Percentiles rank a stretch among this genome's conserved stretches.
Evolutionary conservation across 208 protist genomes (phyloP).

Genomic region (Leptomonas seymouri): DNA sequence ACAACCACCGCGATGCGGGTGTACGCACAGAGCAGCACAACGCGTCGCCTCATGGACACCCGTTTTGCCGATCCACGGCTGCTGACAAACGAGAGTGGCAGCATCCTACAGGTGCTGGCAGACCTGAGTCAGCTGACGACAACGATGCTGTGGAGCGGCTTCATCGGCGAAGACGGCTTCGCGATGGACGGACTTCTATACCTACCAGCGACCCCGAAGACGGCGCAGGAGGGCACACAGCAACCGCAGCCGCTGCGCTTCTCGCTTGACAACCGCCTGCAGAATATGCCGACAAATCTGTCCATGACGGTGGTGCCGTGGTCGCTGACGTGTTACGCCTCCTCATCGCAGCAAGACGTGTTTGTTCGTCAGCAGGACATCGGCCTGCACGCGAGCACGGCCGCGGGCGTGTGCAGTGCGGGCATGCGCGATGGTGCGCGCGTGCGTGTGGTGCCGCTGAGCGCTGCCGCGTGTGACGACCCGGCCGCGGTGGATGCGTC

Average conservation of each 20-base stretch:
- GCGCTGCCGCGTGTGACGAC: constrained; percentile 26
- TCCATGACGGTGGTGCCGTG: constrained; percentile 26
- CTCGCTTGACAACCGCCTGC: constrained; percentile 36
- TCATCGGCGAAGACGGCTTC: constrained; percentile 52
- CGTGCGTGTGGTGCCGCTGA: constrained; percentile 49
- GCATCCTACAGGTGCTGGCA: constrained; percentile 18
- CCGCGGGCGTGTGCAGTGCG: constrained; percentile 34
- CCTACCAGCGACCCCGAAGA: constrained; percentile 37
- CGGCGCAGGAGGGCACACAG: neutral
- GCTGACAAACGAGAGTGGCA: neutral
- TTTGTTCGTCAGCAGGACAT: constrained; percentile 43
- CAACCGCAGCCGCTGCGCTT: constrained; percentile 33
- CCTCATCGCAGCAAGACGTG: constrained; percentile 17
- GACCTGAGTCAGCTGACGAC: constrained; percentile 45
- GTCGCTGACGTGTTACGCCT: constrained; percentile 52
- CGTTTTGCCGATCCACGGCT: constrained; percentile 38
- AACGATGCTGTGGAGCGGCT: constrained; percentile 68
- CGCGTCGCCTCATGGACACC: constrained; percentile 46
- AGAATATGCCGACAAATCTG: constrained; percentile 23
- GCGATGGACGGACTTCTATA: constrained; percentile 53
- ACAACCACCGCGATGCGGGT: constrained; percentile 33
- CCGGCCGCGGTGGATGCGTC: constrained; percentile 19
- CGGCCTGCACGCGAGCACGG: constrained; percentile 38
- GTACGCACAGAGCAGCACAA: constrained; percentile 56
- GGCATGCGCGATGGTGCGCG: constrained; percentile 47